These are phyloP conservation scores for Sporothrix globosa DNA, from an alignment of 2,329 filamentous ascomycete genomes.

Conservation along the genomic window DNA sequence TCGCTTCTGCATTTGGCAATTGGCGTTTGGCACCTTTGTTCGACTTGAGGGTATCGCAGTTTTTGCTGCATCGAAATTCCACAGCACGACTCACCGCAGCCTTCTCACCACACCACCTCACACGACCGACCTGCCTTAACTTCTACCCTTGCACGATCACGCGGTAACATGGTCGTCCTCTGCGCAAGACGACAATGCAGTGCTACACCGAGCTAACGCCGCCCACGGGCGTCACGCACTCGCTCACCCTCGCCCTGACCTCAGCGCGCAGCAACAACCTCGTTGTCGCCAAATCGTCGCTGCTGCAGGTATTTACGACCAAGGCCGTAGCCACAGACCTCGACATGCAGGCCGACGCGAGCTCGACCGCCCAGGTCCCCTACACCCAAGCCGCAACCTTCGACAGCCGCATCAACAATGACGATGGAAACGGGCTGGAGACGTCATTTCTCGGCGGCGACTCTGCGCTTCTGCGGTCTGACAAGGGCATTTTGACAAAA, in stretches of 20 bases:
- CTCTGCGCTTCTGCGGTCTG: slow-evolving; percentile 62
- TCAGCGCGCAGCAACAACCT: slow-evolving; percentile 79
- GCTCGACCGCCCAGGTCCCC: slow-evolving; percentile 43
- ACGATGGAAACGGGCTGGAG: slow-evolving; percentile 67
- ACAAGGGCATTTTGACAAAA: slow-evolving; percentile 70
- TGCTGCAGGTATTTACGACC: slow-evolving; percentile 86
- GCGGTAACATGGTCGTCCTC: slow-evolving; percentile 32
- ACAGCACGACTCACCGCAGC: not conserved
- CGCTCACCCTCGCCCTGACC: slow-evolving; percentile 76
- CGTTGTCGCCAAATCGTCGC: slow-evolving; percentile 86
- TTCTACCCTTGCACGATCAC: not conserved
- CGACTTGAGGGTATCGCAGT: slow-evolving; percentile 12
- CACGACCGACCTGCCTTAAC: not conserved
- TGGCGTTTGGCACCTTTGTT: slow-evolving; percentile 11
- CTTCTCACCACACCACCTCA: not conserved
- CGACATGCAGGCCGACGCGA: slow-evolving; percentile 48
- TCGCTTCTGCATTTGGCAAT: slow-evolving; percentile 26
- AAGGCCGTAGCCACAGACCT: slow-evolving; percentile 68
- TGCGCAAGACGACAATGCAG: slow-evolving; percentile 67
- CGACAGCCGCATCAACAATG: slow-evolving; percentile 50
- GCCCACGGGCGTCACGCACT: slow-evolving; percentile 91
- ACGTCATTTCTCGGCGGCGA: slow-evolving; percentile 68
- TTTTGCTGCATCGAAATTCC: slow-evolving; percentile 23
- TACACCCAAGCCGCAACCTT: slow-evolving; percentile 38
- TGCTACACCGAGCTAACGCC: slow-evolving; percentile 95